Base-by-base conservation (phyloP, 768 basidiomycete genomes). In the Boletus pseudopeckii region DNA sequence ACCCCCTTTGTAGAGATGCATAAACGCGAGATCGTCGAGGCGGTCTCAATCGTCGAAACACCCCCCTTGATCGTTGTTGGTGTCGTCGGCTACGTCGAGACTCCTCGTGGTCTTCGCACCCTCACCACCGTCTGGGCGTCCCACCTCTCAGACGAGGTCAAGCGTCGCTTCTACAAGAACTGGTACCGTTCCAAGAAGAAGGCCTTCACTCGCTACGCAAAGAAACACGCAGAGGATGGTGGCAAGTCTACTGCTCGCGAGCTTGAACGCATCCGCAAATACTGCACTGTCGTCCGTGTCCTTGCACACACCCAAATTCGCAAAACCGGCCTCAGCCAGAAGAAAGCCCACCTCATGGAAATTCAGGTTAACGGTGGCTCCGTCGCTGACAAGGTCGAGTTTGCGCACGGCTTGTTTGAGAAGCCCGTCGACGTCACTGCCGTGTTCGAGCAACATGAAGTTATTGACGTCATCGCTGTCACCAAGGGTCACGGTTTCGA, bases 111-210 rank as follows among this genome's bases (percentile, higher is more conserved):
- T 68, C 88, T 99, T 61, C 94, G 97, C 71, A 92, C 94, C 39
- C 89, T 99, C 69, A 98, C 97, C 70, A 99, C 97, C 56, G 95
- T 97, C 73, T 92, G 90, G 97, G 95, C 97, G 44, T 90, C 91
- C 64, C 97, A 99, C 75, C 84, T 99, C 40, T 95, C 92, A 37
- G 97, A 98, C 73, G 95, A 98, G 73, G 72, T 98, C 73, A 99
- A 96, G 78, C 92, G 97, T 69, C 86, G 97, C 65, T 98, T 99
- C 88, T 98, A 98, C 89, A 95, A 94, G 83, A 97, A 96, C 84
- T 98, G 96, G 95, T 98, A 98, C 82, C 88, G 92, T 64, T 96
- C 93, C 46, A 99, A 99, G 90, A 98, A 98, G 85, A 99, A 99
- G 87, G 97, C 97, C 38, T 99, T 98, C 85, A 99, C 97, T 69